Conservation (phyloP, 1,139 yeast species). For the Taphrina betulina region DNA sequence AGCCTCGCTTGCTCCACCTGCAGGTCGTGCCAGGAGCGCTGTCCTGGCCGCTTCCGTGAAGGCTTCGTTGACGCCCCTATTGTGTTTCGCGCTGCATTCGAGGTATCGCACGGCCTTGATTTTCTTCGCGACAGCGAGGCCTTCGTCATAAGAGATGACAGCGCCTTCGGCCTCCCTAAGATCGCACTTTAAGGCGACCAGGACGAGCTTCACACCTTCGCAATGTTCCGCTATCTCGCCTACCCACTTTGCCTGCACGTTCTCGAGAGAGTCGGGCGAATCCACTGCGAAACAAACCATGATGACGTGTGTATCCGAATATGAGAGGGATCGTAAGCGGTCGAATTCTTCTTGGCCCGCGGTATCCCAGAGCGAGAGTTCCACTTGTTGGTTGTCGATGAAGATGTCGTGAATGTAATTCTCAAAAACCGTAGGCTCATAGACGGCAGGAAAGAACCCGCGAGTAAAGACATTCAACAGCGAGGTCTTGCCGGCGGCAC, state of each 20-base stretch:
- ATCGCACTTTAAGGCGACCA: constrained; percentile 94
- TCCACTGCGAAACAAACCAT: constrained; percentile 90
- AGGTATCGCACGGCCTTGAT: constrained; percentile 49
- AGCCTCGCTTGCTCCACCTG: constrained; percentile 62
- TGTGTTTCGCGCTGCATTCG: constrained; percentile 91
- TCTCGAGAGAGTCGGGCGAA: constrained; percentile 88
- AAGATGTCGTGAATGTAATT: constrained; percentile 96
- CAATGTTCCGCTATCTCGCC: constrained; percentile 96
- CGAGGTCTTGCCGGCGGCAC: constrained; percentile 82
- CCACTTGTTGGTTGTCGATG: constrained; percentile 91
- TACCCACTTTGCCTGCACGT: constrained; percentile 94
- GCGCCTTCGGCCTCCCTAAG: constrained; percentile 54
- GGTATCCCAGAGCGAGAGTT: constrained; percentile 94
- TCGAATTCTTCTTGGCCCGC: constrained; percentile 99
- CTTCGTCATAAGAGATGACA: constrained; percentile 75
- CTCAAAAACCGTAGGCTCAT: constrained; percentile 97
- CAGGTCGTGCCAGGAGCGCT: constrained; percentile 85
- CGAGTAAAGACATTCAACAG: constrained; percentile 90
- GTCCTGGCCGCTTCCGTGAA: constrained; percentile 97
- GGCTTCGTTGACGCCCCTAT: constrained; percentile 94
- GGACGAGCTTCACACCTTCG: constrained; percentile 88
- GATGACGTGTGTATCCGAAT: constrained; percentile 93
- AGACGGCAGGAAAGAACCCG: constrained; percentile 97
- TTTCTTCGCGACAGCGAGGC: constrained; percentile 77
- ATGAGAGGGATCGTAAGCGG: constrained; percentile 80